Evolutionary conservation across 2,329 filamentous ascomycete species (phyloP).

Genomic region (Boeremia lycopersici): DNA sequence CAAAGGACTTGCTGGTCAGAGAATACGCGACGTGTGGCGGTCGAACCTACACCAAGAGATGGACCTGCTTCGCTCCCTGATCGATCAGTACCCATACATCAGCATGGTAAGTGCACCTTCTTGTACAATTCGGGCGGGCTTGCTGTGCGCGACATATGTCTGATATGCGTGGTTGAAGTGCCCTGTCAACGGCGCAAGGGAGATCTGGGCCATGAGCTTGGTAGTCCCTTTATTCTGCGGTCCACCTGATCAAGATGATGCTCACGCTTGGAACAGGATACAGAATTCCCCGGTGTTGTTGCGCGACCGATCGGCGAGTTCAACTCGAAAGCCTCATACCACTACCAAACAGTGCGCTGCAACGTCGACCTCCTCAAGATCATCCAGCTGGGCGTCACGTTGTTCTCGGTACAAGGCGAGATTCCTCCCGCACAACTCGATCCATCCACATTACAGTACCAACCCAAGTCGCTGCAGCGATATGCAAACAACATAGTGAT

Average conservation of each 20-base stretch:
- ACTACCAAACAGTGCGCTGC: conserved; percentile 95
- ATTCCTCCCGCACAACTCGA: conserved; percentile 74
- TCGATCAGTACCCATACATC: conserved; percentile 93
- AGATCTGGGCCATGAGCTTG: conserved; percentile 1
- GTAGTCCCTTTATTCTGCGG: conserved; percentile 15
- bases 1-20: conserved; percentile 66
- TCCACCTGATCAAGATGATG: neutral
- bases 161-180: conserved; percentile 21
- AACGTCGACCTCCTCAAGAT: conserved; percentile 98
- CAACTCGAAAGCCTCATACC: conserved; percentile 93
- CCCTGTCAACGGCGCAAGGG: conserved; percentile 10
- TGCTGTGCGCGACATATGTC: conserved; percentile 3
- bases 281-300: conserved; percentile 97
- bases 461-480: conserved; percentile 53
- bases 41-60: conserved; percentile 92
- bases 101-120: conserved; percentile 76
- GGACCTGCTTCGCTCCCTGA: conserved; percentile 77
- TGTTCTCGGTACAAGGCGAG: conserved; percentile 91
- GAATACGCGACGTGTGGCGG: conserved; percentile 97
- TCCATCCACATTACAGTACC: conserved; percentile 49
- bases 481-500: conserved; percentile 62
- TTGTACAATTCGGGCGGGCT: conserved; percentile 1
- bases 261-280: conserved; percentile 68
- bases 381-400: conserved; percentile 92
- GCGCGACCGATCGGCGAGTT: conserved; percentile 94